phyloP scores from a whole-genome alignment of 345 rosid genomes.

The Erodium maritimum region DNA sequence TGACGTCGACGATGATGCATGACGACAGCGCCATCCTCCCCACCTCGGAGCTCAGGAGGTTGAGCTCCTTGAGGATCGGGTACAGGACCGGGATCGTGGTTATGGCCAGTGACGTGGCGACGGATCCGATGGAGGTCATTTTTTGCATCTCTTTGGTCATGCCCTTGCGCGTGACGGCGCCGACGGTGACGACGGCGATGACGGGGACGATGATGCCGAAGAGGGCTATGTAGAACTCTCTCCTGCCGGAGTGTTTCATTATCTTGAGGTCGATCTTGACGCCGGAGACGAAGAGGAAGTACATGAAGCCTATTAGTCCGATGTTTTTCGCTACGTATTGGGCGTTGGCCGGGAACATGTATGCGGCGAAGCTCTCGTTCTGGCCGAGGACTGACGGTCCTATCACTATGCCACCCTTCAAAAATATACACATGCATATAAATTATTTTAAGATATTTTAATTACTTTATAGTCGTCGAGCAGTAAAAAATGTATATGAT shows the following conservation, averaged over 20 bases:
- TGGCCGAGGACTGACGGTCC: slow-evolving; percentile 67
- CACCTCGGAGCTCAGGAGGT: slow-evolving; percentile 50
- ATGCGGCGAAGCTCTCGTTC: slow-evolving; percentile 18
- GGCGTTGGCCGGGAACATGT: slow-evolving; percentile 30
- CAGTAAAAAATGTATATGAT: too few relatives aligned
- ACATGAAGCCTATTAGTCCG: slow-evolving; percentile 45
- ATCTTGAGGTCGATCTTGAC: slow-evolving; percentile 37
- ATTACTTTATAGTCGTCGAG: too few relatives aligned
- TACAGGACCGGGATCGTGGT: slow-evolving; percentile 38
- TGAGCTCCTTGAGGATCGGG: slow-evolving; percentile 40
- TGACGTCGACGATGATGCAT: slow-evolving; percentile 28
- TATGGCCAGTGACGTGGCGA: slow-evolving; percentile 18
- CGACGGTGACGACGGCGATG: slow-evolving; percentile 1
- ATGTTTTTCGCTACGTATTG: slow-evolving; percentile 36
- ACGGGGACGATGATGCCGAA: slow-evolving; percentile 27
- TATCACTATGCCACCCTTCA: slow-evolving; percentile 62
- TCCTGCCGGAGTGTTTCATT: slow-evolving; percentile 28
- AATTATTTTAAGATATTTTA: too few relatives aligned
- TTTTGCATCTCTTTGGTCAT: slow-evolving; percentile 20
- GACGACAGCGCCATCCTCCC: slow-evolving; percentile 45
- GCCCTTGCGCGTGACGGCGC: slow-evolving; percentile 8
- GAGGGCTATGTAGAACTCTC: slow-evolving; percentile 23
- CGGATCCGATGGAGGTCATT: slow-evolving; percentile 19
- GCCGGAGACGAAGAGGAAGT: slow-evolving; percentile 39
- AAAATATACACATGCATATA: background rate